phyloP scores from a whole-genome alignment of 148 eudicot genomes.

The Drosera capensis region DNA sequence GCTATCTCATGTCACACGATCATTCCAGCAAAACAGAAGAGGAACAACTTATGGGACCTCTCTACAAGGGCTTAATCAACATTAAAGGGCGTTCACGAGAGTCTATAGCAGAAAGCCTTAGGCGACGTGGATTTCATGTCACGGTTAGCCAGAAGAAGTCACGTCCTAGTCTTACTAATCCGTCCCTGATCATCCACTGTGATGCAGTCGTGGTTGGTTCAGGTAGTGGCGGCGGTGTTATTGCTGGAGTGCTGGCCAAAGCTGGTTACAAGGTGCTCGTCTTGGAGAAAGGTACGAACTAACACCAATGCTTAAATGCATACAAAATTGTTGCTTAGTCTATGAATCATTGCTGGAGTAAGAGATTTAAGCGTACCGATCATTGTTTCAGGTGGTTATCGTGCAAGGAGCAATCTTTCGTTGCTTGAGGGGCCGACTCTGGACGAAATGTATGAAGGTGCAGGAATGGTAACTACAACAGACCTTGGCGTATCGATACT shows the following conservation, averaged over 20 bases:
- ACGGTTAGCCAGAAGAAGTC: slow-evolving; percentile 9
- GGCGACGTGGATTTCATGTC: slow-evolving; percentile 23
- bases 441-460: slow-evolving; percentile 54
- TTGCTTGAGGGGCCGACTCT: slow-evolving; percentile 51
- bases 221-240: slow-evolving; percentile 66
- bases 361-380: neutral
- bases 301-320: neutral
- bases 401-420: slow-evolving; percentile 37
- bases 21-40: slow-evolving; percentile 1
- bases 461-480: slow-evolving; percentile 33
- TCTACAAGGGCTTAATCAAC: slow-evolving; percentile 30
- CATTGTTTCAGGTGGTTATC: slow-evolving; percentile 13
- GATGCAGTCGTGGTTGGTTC: slow-evolving; percentile 69
- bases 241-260: slow-evolving; percentile 51
- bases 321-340: neutral
- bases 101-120: slow-evolving; percentile 9
- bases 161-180: slow-evolving; percentile 4
- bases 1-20: slow-evolving; percentile 1
- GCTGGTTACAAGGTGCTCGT: slow-evolving; percentile 73
- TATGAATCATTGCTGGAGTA: neutral
- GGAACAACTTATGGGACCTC: slow-evolving; percentile 33
- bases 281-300: slow-evolving; percentile 36
- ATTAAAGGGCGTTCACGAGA: slow-evolving; percentile 12
- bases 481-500: slow-evolving; percentile 31
- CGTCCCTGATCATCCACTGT: slow-evolving; percentile 32